A percentile compares a stretch with the other conserved stretches of the same genome.
Evolutionary conservation across 176 grass and related monocot species (phyloP).

Genomic region (Bromus sterilis): DNA sequence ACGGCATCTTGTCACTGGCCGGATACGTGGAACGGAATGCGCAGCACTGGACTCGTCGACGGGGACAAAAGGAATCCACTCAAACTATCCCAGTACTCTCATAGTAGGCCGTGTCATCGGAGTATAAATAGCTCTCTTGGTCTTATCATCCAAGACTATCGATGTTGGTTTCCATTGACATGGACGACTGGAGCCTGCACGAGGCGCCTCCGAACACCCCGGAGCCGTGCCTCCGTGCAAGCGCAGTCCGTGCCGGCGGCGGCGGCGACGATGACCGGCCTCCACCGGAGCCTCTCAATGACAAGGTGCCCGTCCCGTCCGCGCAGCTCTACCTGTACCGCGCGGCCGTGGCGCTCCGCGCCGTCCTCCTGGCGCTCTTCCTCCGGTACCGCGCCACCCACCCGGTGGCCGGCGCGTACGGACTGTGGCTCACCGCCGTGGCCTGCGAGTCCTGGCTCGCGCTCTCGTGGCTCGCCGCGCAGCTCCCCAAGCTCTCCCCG

Average conservation of each 20-base stretch:
- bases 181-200: slow-evolving; percentile 16
- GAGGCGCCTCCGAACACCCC: slow-evolving; percentile 1
- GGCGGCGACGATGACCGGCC: background rate
- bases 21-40: background rate
- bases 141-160: background rate
- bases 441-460: slow-evolving; percentile 45
- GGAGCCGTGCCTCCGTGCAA: background rate
- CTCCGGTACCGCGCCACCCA: slow-evolving; percentile 37
- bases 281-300: slow-evolving; percentile 12
- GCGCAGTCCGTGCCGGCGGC: background rate
- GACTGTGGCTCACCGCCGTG: slow-evolving; percentile 41
- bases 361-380: slow-evolving; percentile 37
- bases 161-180: background rate
- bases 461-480: slow-evolving; percentile 28
- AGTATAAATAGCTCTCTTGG: background rate
- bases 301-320: slow-evolving; percentile 13
- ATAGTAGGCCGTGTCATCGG: no score
- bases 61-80: background rate
- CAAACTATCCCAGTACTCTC: no score
- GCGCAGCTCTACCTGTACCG: slow-evolving; percentile 38
- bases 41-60: background rate
- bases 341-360: slow-evolving; percentile 20
- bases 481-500: slow-evolving; percentile 44
- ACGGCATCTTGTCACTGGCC: background rate
- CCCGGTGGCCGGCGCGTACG: slow-evolving; percentile 14